These are phyloP conservation scores for Pseudozyma pruni DNA, from an alignment of 1,284 basidiomycete species.

Conservation along the genomic window DNA sequence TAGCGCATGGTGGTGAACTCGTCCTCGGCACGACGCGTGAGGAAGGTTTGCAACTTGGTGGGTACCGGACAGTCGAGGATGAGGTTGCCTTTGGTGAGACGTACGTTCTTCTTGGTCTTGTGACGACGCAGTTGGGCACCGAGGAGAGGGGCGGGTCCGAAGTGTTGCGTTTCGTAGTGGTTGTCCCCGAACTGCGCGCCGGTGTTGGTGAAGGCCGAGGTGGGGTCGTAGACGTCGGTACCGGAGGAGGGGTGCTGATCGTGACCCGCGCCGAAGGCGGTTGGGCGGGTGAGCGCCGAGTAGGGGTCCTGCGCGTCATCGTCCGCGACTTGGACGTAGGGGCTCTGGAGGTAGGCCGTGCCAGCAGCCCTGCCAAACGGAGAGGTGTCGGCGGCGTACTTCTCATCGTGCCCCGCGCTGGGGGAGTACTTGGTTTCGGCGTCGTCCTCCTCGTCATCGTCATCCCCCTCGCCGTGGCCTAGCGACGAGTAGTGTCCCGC, in stretches of 20 bases:
- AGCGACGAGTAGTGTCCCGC: slow-evolving; percentile 35
- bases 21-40: slow-evolving; percentile 81
- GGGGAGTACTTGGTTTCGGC: slow-evolving; percentile 41
- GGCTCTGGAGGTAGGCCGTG: slow-evolving; percentile 26
- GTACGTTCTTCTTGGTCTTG: slow-evolving; percentile 69
- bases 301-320: slow-evolving; percentile 25
- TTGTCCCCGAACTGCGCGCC: slow-evolving; percentile 19
- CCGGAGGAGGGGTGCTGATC: slow-evolving; percentile 4
- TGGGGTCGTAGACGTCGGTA: slow-evolving; percentile 12
- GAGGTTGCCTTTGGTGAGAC: slow-evolving; percentile 67
- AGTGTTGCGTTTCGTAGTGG: slow-evolving; percentile 61
- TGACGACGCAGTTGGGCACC: slow-evolving; percentile 65
- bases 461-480: slow-evolving; percentile 27
- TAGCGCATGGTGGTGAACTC: slow-evolving; percentile 81
- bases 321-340: slow-evolving; percentile 27
- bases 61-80: slow-evolving; percentile 68
- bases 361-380: slow-evolving; percentile 21
- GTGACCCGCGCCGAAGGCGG: slow-evolving; percentile 20
- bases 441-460: slow-evolving; percentile 36
- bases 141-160: slow-evolving; percentile 61
- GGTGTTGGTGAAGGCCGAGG: background rate
- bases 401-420: slow-evolving; percentile 37
- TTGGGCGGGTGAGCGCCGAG: slow-evolving; percentile 25
- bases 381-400: slow-evolving; percentile 20
- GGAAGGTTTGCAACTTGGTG: slow-evolving; percentile 69